A percentile compares a stretch with the other conserved stretches of the same genome.
Evolutionary conservation across 768 basidiomycete species (phyloP).

Genomic region (Exidia glandulosa): DNA sequence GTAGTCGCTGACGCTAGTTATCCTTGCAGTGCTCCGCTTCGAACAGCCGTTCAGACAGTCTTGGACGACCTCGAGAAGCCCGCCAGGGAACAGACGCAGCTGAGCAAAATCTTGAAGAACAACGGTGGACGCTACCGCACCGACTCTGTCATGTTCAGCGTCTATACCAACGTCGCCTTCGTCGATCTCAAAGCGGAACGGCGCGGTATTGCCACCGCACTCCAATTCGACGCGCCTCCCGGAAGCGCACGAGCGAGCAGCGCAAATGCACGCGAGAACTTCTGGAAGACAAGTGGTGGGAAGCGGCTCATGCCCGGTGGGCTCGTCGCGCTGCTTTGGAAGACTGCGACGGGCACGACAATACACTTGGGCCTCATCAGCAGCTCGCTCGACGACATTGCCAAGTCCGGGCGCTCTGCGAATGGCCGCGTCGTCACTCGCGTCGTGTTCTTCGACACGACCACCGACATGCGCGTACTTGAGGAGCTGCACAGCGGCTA

Average conservation of each 20-base stretch:
- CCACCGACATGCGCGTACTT: slow-evolving; percentile 34
- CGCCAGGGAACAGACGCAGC: slow-evolving; percentile 21
- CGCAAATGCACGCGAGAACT: slow-evolving; percentile 30
- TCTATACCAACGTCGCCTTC: slow-evolving; percentile 47
- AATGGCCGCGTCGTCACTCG: neutral
- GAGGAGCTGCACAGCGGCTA: neutral
- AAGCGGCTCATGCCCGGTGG: slow-evolving; percentile 52
- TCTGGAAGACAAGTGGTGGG: slow-evolving; percentile 51
- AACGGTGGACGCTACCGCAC: slow-evolving; percentile 49
- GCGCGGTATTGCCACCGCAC: slow-evolving; percentile 36
- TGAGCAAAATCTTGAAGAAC: slow-evolving; percentile 35
- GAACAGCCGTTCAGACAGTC: slow-evolving; percentile 38
- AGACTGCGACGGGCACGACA: slow-evolving; percentile 14
- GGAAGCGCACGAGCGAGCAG: slow-evolving; percentile 37
- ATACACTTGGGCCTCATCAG: slow-evolving; percentile 5
- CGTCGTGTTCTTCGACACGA: neutral
- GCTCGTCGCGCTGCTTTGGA: slow-evolving; percentile 54
- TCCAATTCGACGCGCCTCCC: slow-evolving; percentile 43
- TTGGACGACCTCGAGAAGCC: slow-evolving; percentile 28
- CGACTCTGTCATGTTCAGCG: slow-evolving; percentile 48
- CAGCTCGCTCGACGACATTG: neutral
- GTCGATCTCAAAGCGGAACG: slow-evolving; percentile 34
- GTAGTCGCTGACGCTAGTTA: neutral
- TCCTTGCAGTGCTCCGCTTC: slow-evolving; percentile 36
- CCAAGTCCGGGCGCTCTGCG: neutral